These are phyloP conservation scores for Crucibulum laeve DNA, from an alignment of 768 basidiomycete genomes.

Conservation along the genomic window DNA sequence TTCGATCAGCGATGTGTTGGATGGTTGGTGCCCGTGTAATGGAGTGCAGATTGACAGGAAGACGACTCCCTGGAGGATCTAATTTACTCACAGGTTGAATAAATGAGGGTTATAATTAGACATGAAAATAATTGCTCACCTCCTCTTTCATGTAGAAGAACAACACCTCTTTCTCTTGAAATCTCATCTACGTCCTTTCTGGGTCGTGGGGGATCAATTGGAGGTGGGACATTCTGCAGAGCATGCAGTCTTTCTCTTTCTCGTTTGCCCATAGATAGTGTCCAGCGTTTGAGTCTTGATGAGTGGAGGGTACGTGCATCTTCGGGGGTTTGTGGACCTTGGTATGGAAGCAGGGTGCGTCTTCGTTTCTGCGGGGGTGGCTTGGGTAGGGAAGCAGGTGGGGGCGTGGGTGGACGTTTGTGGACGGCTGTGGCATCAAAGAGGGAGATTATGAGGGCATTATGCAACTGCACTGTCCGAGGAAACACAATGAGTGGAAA, in stretches of 20 bases:
- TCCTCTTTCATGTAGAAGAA: constrained; percentile 59
- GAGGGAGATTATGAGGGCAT: constrained; percentile 77
- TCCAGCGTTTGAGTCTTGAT: constrained; percentile 67
- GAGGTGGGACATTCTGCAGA: constrained; percentile 36
- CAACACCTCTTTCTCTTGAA: constrained; percentile 62
- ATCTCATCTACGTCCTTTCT: constrained; percentile 62
- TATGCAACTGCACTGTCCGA: constrained; percentile 68
- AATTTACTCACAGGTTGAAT: constrained; percentile 1
- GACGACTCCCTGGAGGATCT: constrained; percentile 71
- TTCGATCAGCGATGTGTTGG: constrained; percentile 74
- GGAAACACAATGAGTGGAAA: constrained; percentile 8
- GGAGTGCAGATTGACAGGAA: constrained; percentile 71
- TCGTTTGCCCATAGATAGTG: constrained; percentile 62
- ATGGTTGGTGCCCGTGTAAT: constrained; percentile 67
- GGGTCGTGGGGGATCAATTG: constrained; percentile 37
- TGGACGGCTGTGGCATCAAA: constrained; percentile 73
- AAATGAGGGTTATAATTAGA: not conserved
- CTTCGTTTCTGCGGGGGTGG: constrained; percentile 63
- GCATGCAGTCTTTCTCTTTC: constrained; percentile 69
- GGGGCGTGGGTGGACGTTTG: constrained; percentile 63
- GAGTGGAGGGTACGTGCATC: constrained; percentile 55
- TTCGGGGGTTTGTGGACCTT: constrained; percentile 55
- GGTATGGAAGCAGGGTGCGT: constrained; percentile 68
- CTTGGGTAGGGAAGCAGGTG: constrained; percentile 58
- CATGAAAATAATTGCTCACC: constrained; percentile 34